Evolutionary conservation across 768 basidiomycete species (phyloP).

Genomic region (Chalciporus chontae): DNA sequence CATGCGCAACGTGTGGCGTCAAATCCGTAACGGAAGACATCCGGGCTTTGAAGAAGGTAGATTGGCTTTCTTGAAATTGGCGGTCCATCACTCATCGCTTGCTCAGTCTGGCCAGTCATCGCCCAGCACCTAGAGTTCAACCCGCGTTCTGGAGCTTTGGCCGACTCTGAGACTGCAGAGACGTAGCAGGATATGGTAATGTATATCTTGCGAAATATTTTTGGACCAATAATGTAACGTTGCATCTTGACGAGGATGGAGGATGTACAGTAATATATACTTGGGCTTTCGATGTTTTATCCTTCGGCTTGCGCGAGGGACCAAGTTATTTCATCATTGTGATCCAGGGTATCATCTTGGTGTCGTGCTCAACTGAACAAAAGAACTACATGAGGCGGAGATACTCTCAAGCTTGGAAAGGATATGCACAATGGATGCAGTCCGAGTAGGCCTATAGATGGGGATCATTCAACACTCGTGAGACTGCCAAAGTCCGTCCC

Average conservation of each 20-base stretch:
- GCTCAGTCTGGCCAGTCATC: slow-evolving; percentile 64
- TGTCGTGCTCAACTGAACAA: neutral
- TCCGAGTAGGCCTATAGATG: neutral
- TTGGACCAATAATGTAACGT: slow-evolving; percentile 4
- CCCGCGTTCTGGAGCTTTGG: slow-evolving; percentile 31
- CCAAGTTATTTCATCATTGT: neutral
- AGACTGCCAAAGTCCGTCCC: slow-evolving; percentile 46
- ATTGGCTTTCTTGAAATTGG: slow-evolving; percentile 8
- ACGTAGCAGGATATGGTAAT: slow-evolving; percentile 4
- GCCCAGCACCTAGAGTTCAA: slow-evolving; percentile 60
- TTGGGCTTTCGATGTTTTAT: neutral
- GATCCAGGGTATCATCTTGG: slow-evolving; percentile 2
- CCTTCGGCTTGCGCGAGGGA: neutral
- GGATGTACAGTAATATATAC: neutral
- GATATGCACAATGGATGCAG: slow-evolving; percentile 3
- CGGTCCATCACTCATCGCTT: slow-evolving; percentile 9
- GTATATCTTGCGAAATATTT: slow-evolving; percentile 5
- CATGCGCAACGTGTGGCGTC: slow-evolving; percentile 81
- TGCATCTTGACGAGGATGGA: slow-evolving; percentile 1
- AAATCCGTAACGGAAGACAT: slow-evolving; percentile 79
- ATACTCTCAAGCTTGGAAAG: neutral
- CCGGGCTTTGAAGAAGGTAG: slow-evolving; percentile 85
- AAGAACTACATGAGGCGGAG: neutral
- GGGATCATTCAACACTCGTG: slow-evolving; percentile 45
- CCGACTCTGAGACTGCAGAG: slow-evolving; percentile 20